These are phyloP conservation scores for Micractinium conductrix DNA, from an alignment of 139 green algal species.

Conservation along the genomic window DNA sequence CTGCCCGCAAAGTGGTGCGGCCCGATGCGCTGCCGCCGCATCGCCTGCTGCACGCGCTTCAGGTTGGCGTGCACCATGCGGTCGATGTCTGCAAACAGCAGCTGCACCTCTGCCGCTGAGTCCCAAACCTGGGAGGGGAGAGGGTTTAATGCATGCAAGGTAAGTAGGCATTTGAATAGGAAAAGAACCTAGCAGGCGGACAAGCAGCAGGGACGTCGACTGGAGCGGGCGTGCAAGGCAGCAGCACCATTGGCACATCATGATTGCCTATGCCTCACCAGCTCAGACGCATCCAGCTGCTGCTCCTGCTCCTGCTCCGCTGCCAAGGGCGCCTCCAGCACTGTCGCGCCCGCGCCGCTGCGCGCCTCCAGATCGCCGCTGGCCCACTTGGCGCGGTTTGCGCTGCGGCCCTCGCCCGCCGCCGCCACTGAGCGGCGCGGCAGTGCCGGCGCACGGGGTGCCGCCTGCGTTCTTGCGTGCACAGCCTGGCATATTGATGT, in stretches of 20 bases:
- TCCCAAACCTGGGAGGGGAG: constrained; percentile 6
- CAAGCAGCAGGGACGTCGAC: too few relatives aligned
- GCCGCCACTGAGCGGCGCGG: too few relatives aligned
- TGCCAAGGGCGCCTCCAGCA: background rate
- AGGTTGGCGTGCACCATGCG: constrained; percentile 73
- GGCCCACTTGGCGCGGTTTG: constrained; percentile 75
- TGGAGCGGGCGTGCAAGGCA: too few relatives aligned
- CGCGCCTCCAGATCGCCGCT: background rate
- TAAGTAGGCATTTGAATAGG: background rate
- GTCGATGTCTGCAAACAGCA: constrained; percentile 74
- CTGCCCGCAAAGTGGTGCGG: constrained; percentile 92
- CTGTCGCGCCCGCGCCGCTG: background rate
- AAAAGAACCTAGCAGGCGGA: background rate
- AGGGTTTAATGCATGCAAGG: background rate
- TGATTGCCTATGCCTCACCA: too few relatives aligned
- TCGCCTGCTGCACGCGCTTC: constrained; percentile 73
- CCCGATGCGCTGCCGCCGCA: constrained; percentile 67
- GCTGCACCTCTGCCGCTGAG: constrained; percentile 21
- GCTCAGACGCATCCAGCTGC: constrained; percentile 28
- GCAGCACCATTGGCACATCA: too few relatives aligned
- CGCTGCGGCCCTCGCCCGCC: constrained; percentile 65
- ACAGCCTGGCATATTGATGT: too few relatives aligned
- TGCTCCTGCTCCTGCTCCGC: constrained; percentile 1
- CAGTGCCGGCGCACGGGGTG: too few relatives aligned
- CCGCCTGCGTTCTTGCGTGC: too few relatives aligned